These are phyloP conservation scores for Tympanopsis confertula DNA, from an alignment of 2,329 filamentous ascomycete genomes.

Conservation along the genomic window DNA sequence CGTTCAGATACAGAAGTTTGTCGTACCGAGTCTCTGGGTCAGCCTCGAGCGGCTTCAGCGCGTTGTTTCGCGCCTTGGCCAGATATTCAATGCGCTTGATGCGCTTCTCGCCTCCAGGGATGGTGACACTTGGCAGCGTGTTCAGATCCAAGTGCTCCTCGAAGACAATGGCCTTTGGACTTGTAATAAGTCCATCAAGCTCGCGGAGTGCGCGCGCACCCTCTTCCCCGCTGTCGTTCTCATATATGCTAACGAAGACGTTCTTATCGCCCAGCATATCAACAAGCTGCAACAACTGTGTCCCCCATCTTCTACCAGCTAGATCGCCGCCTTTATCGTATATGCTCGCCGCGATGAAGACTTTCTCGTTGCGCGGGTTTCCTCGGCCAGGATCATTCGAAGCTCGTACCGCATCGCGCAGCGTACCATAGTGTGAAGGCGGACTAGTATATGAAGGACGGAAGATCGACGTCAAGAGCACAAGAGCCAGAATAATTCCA, in stretches of 20 bases:
- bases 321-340: conserved; percentile 52
- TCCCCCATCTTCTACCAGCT: conserved; percentile 52
- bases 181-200: conserved; percentile 34
- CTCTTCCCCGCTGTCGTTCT: conserved; percentile 51
- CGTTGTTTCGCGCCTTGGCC: conserved; percentile 61
- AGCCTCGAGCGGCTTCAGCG: conserved; percentile 48
- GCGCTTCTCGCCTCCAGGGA: conserved; percentile 50
- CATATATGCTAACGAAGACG: conserved; percentile 63
- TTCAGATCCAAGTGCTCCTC: conserved; percentile 45
- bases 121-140: conserved; percentile 43
- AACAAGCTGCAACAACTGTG: conserved; percentile 46
- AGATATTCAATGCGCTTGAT: conserved; percentile 65
- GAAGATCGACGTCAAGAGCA: conserved; percentile 20
- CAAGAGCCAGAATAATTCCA: conserved; percentile 16
- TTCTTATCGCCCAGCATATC: conserved; percentile 56
- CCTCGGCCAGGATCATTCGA: conserved; percentile 18
- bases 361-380: conserved; percentile 40
- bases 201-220: conserved; percentile 40
- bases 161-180: conserved; percentile 39
- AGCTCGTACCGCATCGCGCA: conserved; percentile 16
- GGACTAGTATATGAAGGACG: conserved; percentile 29
- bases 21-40: conserved; percentile 31
- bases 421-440: conserved; percentile 22
- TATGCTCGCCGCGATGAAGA: conserved; percentile 65
- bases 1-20: conserved; percentile 55